phyloP scores from a whole-genome alignment of 1,139 yeast genomes.

The Maudiozyma humilis region DNA sequence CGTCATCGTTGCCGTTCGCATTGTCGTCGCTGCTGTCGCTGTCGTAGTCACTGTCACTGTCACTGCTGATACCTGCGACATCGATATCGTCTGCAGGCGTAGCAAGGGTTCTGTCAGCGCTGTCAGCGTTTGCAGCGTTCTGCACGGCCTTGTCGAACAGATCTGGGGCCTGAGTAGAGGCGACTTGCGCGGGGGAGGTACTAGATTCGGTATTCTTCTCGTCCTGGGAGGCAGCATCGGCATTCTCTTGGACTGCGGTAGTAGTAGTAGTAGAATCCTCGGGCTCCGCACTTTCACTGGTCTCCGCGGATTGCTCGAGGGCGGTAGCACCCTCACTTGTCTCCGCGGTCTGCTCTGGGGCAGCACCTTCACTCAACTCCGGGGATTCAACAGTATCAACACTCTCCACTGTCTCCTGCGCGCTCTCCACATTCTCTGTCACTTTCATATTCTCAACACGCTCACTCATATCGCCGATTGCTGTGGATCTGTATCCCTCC shows the following conservation, averaged over 20 bases:
- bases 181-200: not conserved
- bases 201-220: no score
- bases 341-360: no score
- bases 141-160: constrained; percentile 22
- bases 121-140: constrained; percentile 11
- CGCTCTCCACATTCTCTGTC: not conserved
- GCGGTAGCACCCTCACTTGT: no score
- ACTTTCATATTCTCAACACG: not conserved
- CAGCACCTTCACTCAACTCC: no score
- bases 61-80: constrained; percentile 13
- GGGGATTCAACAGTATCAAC: no score
- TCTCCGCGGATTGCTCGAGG: no score
- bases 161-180: constrained; percentile 11
- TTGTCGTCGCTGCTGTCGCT: not conserved
- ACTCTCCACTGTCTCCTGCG: not conserved
- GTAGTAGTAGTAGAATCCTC: no score
- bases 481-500: no score
- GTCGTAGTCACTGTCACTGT: constrained; percentile 5
- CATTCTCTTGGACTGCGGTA: no score
- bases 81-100: constrained; percentile 18
- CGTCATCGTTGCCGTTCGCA: constrained; percentile 1
- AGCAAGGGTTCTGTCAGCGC: constrained; percentile 4
- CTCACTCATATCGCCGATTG: no score
- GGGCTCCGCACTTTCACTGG: no score
- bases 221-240: no score